Conservation (phyloP, 306 rosid genomes). For the Cicer arietinum region DNA sequence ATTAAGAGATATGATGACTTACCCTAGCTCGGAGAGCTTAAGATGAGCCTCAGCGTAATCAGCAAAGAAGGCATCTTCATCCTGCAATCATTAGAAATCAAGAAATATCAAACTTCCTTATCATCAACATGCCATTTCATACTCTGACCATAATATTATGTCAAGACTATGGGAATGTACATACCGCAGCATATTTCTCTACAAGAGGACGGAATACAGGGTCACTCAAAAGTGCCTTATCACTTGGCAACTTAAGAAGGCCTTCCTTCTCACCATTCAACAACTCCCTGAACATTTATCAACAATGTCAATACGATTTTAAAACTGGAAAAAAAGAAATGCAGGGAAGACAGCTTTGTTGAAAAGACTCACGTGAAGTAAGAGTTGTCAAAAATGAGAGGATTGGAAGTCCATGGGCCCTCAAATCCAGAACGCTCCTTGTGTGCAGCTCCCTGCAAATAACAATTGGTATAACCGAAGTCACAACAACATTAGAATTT, state of each 20-base stretch:
- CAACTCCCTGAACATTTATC: conserved; percentile 58
- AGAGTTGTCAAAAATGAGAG: conserved; percentile 86
- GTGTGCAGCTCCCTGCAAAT: conserved; percentile 79
- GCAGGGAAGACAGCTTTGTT: too few species aligned
- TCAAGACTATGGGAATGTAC: conserved; percentile 12
- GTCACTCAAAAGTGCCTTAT: conserved; percentile 81
- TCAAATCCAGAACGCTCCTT: conserved; percentile 99
- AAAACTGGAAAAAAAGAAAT: neutral
- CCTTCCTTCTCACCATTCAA: conserved; percentile 87
- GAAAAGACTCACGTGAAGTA: conserved; percentile 70
- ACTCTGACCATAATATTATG: neutral
- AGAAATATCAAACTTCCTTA: neutral
- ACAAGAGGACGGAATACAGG: conserved; percentile 96
- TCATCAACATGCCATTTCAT: neutral
- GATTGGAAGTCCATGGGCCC: conserved; percentile 95
- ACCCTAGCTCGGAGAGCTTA: conserved; percentile 98
- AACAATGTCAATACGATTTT: neutral
- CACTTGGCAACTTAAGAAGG: conserved; percentile 80
- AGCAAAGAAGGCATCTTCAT: conserved; percentile 88
- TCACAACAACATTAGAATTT: neutral
- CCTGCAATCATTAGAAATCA: conserved; percentile 48
- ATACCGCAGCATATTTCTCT: conserved; percentile 90
- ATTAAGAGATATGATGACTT: conserved; percentile 5
- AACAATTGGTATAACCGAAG: neutral
- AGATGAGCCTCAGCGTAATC: conserved; percentile 76